These are phyloP conservation scores for Thuidium tamariscinum DNA, from an alignment of 225 moss, liverwort and hornwort genomes.

Conservation along the genomic window DNA sequence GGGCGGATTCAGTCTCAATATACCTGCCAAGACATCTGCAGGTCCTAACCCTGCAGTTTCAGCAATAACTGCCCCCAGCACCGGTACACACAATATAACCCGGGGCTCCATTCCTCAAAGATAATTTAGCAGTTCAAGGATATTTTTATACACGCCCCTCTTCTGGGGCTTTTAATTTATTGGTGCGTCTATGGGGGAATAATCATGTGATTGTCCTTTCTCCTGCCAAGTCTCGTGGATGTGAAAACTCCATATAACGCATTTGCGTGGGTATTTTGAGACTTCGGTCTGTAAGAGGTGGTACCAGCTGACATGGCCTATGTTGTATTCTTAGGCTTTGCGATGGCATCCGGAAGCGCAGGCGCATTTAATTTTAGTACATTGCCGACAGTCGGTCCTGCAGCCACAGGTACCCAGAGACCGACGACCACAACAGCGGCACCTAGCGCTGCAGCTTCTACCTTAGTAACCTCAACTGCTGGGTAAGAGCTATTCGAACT, in stretches of 20 bases:
- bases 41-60: slow-evolving; percentile 20
- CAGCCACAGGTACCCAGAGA: slow-evolving; percentile 21
- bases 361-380: slow-evolving; percentile 52
- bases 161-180: background rate
- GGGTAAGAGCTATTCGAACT: background rate
- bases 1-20: slow-evolving; percentile 38
- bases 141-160: background rate
- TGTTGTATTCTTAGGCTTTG: slow-evolving; percentile 11
- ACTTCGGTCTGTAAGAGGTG: background rate
- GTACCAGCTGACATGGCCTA: background rate
- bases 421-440: slow-evolving; percentile 6
- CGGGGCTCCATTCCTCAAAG: background rate
- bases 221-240: background rate
- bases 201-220: background rate
- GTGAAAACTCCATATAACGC: background rate
- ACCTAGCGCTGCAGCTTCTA: slow-evolving; percentile 8
- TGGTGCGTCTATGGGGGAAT: background rate
- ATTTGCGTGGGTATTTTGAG: background rate
- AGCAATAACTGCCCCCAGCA: slow-evolving; percentile 4
- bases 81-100: background rate
- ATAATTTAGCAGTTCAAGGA: background rate
- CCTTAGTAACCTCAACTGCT: slow-evolving; percentile 12
- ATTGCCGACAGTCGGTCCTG: slow-evolving; percentile 13
- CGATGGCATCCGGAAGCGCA: slow-evolving; percentile 17
- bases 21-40: slow-evolving; percentile 39